A percentile compares a stretch with the other conserved stretches of the same genome.
Conservation (phyloP, 148 eudicot species). For the Vaccinium darrowii region DNA sequence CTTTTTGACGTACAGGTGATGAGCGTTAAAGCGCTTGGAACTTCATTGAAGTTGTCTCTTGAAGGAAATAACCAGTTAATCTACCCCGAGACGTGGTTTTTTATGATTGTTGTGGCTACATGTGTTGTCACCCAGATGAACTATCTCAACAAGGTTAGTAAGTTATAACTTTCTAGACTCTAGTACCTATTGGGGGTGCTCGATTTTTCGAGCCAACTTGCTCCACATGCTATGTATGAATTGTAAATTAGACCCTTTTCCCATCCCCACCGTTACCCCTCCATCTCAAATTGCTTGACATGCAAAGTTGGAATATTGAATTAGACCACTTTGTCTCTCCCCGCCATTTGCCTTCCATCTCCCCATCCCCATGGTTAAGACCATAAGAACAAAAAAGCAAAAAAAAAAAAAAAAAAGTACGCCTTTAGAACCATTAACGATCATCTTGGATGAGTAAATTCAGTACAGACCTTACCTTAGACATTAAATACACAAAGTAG, state of each 20-base stretch:
- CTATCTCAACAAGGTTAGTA: slow-evolving; percentile 68
- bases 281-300: background rate
- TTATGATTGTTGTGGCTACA: slow-evolving; percentile 46
- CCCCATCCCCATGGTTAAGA: background rate
- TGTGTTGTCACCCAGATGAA: slow-evolving; percentile 68
- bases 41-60: slow-evolving; percentile 59
- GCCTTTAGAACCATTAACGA: background rate
- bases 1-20: slow-evolving; percentile 47
- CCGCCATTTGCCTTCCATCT: background rate
- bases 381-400: background rate
- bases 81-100: slow-evolving; percentile 69
- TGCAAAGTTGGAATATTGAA: background rate
- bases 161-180: slow-evolving; percentile 20
- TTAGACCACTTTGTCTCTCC: background rate
- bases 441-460: background rate
- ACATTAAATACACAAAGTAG: background rate
- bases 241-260: background rate
- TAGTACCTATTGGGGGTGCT: too few species aligned
- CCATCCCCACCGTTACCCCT: background rate
- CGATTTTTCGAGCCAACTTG: background rate
- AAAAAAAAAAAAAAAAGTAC: background rate
- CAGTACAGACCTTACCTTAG: background rate
- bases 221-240: background rate
- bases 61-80: slow-evolving; percentile 66
- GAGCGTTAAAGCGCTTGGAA: slow-evolving; percentile 80